phyloP scores from a whole-genome alignment of 179 eudicot species.

The Spinacia oleracea region DNA sequence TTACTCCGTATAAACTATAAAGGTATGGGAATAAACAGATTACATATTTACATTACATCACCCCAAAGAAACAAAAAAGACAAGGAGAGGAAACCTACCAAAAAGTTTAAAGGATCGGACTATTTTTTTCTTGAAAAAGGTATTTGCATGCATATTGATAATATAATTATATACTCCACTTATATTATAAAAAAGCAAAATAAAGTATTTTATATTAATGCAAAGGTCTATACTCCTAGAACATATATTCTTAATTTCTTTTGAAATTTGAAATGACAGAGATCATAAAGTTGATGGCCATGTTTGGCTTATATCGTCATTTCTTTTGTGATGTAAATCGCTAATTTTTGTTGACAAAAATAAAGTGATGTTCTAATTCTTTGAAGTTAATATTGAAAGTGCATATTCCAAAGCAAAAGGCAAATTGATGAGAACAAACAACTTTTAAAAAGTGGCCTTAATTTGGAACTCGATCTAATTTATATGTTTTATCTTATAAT shows the following conservation, averaged over 20 bases:
- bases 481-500: too few relatives aligned
- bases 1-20: too few relatives aligned
- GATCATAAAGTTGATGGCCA: neutral
- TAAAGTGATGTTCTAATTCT: constrained; percentile 5
- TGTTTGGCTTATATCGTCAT: neutral
- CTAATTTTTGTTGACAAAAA: neutral
- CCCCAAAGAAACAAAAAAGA: neutral
- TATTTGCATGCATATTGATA: neutral
- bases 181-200: neutral
- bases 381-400: constrained; percentile 1
- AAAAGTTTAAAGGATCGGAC: neutral
- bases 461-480: neutral
- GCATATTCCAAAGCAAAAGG: constrained; percentile 10
- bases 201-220: too few relatives aligned
- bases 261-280: neutral
- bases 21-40: neutral
- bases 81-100: neutral
- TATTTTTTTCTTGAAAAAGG: neutral
- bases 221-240: too few relatives aligned
- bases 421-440: constrained; percentile 1
- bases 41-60: neutral
- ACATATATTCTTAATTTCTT: too few relatives aligned
- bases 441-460: too few relatives aligned
- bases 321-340: too few relatives aligned
- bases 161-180: too few relatives aligned